phyloP scores from a whole-genome alignment of 2,329 filamentous ascomycete genomes.

The Trichocomaceae sp. region DNA sequence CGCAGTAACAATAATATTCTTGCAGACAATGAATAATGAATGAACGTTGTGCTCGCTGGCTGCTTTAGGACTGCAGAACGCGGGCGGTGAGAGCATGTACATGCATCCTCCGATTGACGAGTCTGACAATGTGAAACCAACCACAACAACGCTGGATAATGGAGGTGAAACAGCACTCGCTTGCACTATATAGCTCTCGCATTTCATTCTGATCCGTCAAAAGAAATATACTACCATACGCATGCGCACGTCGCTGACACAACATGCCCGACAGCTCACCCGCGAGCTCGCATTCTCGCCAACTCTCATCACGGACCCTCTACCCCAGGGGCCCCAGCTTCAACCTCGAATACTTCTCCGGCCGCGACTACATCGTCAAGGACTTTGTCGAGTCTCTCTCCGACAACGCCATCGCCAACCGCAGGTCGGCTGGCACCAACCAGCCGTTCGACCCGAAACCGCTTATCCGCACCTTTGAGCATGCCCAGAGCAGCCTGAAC shows the following conservation, averaged over 20 bases:
- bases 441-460: constrained; percentile 88
- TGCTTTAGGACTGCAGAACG: background rate
- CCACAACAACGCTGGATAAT: background rate
- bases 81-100: background rate
- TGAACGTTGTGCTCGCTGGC: background rate
- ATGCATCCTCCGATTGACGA: too few species aligned
- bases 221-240: background rate
- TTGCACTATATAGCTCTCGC: background rate
- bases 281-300: constrained; percentile 33
- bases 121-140: too few species aligned
- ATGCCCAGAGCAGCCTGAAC: constrained; percentile 49
- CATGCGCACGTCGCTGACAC: background rate
- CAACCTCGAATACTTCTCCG: constrained; percentile 79
- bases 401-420: constrained; percentile 69
- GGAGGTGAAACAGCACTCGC: background rate
- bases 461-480: constrained; percentile 88
- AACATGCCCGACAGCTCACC: constrained; percentile 36
- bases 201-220: background rate
- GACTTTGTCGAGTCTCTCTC: constrained; percentile 94
- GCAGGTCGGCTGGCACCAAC: constrained; percentile 58
- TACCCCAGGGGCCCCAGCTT: constrained; percentile 77
- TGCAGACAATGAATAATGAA: background rate
- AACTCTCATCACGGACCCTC: constrained; percentile 57
- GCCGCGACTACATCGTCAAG: constrained; percentile 91
- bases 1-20: background rate